These are phyloP conservation scores for Zymoseptoria crescenta DNA, from an alignment of 2,329 filamentous ascomycete genomes.

Conservation along the genomic window DNA sequence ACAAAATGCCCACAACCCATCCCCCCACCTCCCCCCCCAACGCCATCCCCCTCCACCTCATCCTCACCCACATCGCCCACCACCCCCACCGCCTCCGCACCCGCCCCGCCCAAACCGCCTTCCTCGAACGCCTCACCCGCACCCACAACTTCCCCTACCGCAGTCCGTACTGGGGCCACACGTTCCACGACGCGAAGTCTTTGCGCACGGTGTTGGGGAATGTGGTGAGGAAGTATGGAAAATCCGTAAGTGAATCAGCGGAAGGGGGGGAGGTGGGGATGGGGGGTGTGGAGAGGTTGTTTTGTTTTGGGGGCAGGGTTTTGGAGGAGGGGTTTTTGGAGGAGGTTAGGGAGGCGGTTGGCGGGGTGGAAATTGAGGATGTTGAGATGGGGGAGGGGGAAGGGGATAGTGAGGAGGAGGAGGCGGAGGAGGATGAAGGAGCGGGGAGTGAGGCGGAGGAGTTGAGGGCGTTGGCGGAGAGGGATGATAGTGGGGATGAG, in stretches of 20 bases:
- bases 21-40: background rate
- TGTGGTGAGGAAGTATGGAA: background rate
- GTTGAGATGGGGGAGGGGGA: background rate
- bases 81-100: background rate
- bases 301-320: conserved; percentile 1
- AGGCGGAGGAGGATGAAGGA: background rate
- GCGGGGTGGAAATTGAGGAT: background rate
- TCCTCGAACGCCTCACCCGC: background rate
- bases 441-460: conserved; percentile 1
- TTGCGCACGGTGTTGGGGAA: conserved; percentile 1
- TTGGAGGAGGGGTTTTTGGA: conserved; percentile 2
- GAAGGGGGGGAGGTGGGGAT: background rate
- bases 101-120: background rate
- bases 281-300: conserved; percentile 3
- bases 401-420: background rate
- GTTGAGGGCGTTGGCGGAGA: background rate
- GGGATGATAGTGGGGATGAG: background rate
- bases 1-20: background rate
- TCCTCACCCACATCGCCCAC: background rate
- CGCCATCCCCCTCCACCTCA: conserved; percentile 1
- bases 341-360: background rate
- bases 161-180: conserved; percentile 4
- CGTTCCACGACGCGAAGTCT: conserved; percentile 3
- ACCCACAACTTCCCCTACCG: conserved; percentile 2
- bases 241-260: background rate